Evolutionary conservation across 305 asterid species (phyloP).

Genomic region (Stenogyne calaminthoides): DNA sequence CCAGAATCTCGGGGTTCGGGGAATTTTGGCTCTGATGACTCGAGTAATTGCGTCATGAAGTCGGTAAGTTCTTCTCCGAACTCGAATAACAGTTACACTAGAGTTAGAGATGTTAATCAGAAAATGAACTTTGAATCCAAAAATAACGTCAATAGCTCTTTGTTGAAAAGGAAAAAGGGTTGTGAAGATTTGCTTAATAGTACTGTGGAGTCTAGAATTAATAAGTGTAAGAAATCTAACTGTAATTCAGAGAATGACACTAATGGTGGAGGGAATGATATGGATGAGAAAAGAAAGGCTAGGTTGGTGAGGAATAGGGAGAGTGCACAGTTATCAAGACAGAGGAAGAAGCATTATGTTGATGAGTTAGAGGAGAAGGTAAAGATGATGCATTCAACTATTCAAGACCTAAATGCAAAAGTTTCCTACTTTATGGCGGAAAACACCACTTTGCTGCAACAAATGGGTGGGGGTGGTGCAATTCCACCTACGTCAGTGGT

Average conservation of each 20-base stretch:
- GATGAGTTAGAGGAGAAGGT: constrained; percentile 91
- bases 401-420: constrained; percentile 73
- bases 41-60: constrained; percentile 31
- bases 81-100: constrained; percentile 35
- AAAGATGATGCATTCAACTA: constrained; percentile 67
- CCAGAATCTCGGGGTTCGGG: constrained; percentile 66
- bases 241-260: constrained; percentile 30
- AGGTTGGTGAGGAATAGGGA: constrained; percentile 88
- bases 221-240: constrained; percentile 46
- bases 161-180: constrained; percentile 73
- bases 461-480: constrained; percentile 52
- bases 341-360: constrained; percentile 81
- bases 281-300: constrained; percentile 66
- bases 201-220: constrained; percentile 36
- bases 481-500: constrained; percentile 49
- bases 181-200: constrained; percentile 41
- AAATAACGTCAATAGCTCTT: constrained; percentile 29
- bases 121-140: constrained; percentile 38
- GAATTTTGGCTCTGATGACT: constrained; percentile 51
- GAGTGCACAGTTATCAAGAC: constrained; percentile 88
- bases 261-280: constrained; percentile 40
- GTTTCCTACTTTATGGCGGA: constrained; percentile 67
- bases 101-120: constrained; percentile 41
- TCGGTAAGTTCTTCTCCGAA: constrained; percentile 53
- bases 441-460: constrained; percentile 70